Percentiles rank a stretch among this genome's conserved stretches.
Conservation (phyloP, 2,329 filamentous ascomycete genomes). For the Pseudogymnoascus sp. region DNA sequence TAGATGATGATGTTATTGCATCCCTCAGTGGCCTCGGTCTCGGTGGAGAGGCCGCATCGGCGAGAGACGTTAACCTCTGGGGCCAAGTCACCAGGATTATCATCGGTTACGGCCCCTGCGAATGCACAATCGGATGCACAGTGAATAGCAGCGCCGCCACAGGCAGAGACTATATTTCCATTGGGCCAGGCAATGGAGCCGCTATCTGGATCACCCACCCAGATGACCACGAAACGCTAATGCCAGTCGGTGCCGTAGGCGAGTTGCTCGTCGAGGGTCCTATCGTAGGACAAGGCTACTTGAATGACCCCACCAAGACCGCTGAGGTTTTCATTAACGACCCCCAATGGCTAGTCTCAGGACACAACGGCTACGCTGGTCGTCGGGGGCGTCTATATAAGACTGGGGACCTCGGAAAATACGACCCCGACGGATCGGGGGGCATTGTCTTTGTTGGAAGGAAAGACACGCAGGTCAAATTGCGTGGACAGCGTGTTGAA, state of each 20-base stretch:
- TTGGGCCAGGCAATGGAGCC: conserved; percentile 11
- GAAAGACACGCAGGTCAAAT: conserved; percentile 61
- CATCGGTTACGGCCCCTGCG: conserved; percentile 35
- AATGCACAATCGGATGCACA: conserved; percentile 17
- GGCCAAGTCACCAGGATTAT: conserved; percentile 29
- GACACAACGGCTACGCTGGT: conserved; percentile 28
- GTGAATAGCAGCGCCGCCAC: conserved; percentile 12
- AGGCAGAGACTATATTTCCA: conserved; percentile 8
- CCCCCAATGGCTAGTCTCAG: conserved; percentile 42
- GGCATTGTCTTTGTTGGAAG: conserved; percentile 51
- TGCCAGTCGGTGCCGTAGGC: conserved; percentile 22
- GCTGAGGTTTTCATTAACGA: conserved; percentile 48
- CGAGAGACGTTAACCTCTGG: conserved; percentile 32
- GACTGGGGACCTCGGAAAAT: conserved; percentile 51
- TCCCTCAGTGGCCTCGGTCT: conserved; percentile 19
- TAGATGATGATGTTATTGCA: conserved; percentile 20
- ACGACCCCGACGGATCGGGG: conserved; percentile 40
- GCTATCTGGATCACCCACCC: conserved; percentile 32
- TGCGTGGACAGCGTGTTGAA: conserved; percentile 58
- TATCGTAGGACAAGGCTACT: conserved; percentile 54
- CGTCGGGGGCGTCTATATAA: conserved; percentile 44
- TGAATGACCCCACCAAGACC: conserved; percentile 51
- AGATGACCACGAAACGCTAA: conserved; percentile 15
- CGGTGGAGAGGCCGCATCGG: conserved; percentile 29
- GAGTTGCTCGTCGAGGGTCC: conserved; percentile 35